Percentiles rank a stretch among this genome's conserved stretches.
Evolutionary conservation across 345 rosid species (phyloP).

Genomic region (Rhizophora mangle): DNA sequence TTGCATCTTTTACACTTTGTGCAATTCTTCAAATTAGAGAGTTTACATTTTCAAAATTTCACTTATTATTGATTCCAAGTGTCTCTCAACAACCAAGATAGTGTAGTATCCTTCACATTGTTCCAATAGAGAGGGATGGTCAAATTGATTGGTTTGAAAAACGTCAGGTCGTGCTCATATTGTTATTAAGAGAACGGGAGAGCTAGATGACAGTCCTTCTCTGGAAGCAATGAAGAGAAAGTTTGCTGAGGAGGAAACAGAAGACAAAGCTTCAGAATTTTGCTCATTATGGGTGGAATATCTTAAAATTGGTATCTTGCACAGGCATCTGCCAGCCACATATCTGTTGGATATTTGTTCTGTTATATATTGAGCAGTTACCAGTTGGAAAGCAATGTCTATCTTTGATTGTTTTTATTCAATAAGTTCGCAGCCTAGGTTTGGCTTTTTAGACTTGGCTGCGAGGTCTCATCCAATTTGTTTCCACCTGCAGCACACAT

Average conservation of each 20-base stretch:
- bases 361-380: neutral
- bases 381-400: neutral
- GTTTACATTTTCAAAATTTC: too few species aligned
- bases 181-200: slow-evolving; percentile 94
- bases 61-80: too few species aligned
- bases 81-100: too few species aligned
- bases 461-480: too few species aligned
- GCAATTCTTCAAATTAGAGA: too few species aligned
- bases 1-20: too few species aligned
- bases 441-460: too few species aligned
- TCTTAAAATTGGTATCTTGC: slow-evolving; percentile 30
- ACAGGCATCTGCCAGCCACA: neutral
- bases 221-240: slow-evolving; percentile 68
- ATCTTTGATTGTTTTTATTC: too few species aligned
- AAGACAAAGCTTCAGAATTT: slow-evolving; percentile 64
- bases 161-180: slow-evolving; percentile 44
- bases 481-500: too few species aligned
- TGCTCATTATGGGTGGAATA: slow-evolving; percentile 92
- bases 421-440: too few species aligned
- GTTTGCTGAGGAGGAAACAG: slow-evolving; percentile 64
- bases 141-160: slow-evolving; percentile 39
- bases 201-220: slow-evolving; percentile 73
- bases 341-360: neutral
- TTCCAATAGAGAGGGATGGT: too few species aligned
- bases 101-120: too few species aligned